Evolutionary conservation across 176 grass and related monocot species (phyloP).

Genomic region (Aechmea fasciata): DNA sequence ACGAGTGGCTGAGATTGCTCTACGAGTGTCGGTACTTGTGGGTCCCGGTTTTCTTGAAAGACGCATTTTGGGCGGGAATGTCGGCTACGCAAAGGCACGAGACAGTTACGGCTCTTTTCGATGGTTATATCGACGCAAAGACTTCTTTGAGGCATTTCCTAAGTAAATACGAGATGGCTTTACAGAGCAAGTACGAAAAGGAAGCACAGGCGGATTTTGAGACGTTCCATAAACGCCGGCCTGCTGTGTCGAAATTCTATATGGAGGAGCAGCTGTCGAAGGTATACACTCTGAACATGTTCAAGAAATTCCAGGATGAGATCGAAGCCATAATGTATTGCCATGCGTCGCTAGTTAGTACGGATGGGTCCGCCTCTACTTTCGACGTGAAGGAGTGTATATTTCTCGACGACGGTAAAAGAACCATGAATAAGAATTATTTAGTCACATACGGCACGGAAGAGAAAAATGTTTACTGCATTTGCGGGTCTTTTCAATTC

Average conservation of each 20-base stretch:
- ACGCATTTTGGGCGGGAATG: constrained; percentile 93
- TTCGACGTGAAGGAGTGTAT: constrained; percentile 86
- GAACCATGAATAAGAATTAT: constrained; percentile 73
- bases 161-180: constrained; percentile 66
- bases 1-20: constrained; percentile 77
- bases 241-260: constrained; percentile 85
- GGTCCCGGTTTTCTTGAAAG: constrained; percentile 90
- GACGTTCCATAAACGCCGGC: constrained; percentile 89
- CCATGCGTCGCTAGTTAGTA: constrained; percentile 53
- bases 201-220: constrained; percentile 97
- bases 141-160: constrained; percentile 89
- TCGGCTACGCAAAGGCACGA: constrained; percentile 67
- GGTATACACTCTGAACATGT: constrained; percentile 91
- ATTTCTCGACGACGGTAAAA: constrained; percentile 90
- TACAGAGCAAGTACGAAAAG: constrained; percentile 90
- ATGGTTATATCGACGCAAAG: constrained; percentile 82
- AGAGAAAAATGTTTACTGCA: constrained; percentile 71
- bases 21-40: constrained; percentile 72
- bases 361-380: constrained; percentile 45
- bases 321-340: constrained; percentile 99
- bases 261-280: constrained; percentile 98
- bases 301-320: constrained; percentile 98
- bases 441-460: constrained; percentile 58
- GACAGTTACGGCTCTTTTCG: constrained; percentile 65
- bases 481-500: constrained; percentile 98